phyloP scores from a whole-genome alignment of 2,329 filamentous ascomycete species.

The Diplodia corticola region DNA sequence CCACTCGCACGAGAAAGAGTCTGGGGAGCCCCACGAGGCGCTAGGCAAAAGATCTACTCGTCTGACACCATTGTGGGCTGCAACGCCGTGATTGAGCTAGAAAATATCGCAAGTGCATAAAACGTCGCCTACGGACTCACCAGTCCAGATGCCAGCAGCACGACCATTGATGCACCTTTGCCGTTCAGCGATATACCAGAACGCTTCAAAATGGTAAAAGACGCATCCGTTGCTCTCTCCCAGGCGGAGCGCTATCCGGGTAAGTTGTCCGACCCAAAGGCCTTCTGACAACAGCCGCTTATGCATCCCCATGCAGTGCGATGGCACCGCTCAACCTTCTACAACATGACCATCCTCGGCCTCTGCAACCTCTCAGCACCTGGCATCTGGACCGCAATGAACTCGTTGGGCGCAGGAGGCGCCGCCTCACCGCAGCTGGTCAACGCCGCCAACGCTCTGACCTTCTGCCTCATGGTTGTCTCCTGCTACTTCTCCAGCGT shows the following conservation, averaged over 20 bases:
- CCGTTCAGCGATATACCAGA: background rate
- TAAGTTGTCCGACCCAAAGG: background rate
- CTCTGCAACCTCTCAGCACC: constrained; percentile 48
- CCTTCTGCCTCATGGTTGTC: constrained; percentile 12
- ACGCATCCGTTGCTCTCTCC: background rate
- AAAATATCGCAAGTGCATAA: background rate
- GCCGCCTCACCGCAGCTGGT: background rate
- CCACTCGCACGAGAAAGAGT: background rate
- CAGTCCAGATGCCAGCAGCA: background rate
- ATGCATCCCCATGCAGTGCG: background rate
- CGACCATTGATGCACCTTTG: background rate
- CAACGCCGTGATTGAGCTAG: background rate
- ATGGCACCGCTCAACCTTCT: constrained; percentile 37
- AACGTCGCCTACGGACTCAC: background rate
- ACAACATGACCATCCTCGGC: constrained; percentile 50
- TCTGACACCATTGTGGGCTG: constrained; percentile 4
- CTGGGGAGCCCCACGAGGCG: background rate
- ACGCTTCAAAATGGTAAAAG: background rate
- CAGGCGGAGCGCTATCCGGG: background rate
- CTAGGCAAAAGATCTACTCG: background rate
- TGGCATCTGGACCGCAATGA: constrained; percentile 51
- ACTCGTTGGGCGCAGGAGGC: constrained; percentile 25
- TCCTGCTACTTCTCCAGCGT: background rate
- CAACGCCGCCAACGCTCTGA: constrained; percentile 12
- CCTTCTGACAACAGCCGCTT: background rate